Base-by-base conservation (phyloP, 148 eudicot species). In the Cornus kousa region DNA sequence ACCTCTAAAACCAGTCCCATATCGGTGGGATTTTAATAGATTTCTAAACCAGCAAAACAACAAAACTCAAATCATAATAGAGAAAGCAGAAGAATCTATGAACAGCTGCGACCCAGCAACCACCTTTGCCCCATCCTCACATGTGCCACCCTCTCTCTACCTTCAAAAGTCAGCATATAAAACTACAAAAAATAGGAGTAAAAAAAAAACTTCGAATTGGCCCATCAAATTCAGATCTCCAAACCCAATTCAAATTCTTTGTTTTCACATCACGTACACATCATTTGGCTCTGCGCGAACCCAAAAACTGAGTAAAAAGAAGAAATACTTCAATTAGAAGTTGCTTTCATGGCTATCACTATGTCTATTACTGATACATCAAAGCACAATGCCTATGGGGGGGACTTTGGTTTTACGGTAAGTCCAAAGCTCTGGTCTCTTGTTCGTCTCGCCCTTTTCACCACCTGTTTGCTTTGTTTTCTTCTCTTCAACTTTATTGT, bases 171-270 rank as follows among this genome's bases (percentile, higher is more conserved):
- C 59, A 53, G 59, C 59, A 53, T 11, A 53, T 53, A 53, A 14
- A 11, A 53, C 12, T 53, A 16, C 4, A 53, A 11, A 13, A 53
- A 53, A 53, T 9, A 67, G 50, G 50, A 20, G 37, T 20, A 12
- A 33, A 43, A 72, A 43, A 32, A 28, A 43, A 28, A 19, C 9
- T 7, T 50, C 50, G 62, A 50, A 43, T 57, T 74, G 80, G 67
- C 55, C 83, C 80, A 71, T 66, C 77, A 35, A 33, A 66, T 80
- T 81, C 80, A 67, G 80, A 76, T 81, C 83, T 73, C 76, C 68
- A 72, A 35, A 80, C 33, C 83, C 71, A 32, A 32, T 55, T 53
- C 55, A 71, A 62, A 60, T 19, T 55, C 75, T 33, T 14, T 71
- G 59, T 70, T 67, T 59, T 24, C 37, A 5, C 71, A 46, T 71